phyloP scores from a whole-genome alignment of 257 asterid genomes.

The Nicotiana knightiana region DNA sequence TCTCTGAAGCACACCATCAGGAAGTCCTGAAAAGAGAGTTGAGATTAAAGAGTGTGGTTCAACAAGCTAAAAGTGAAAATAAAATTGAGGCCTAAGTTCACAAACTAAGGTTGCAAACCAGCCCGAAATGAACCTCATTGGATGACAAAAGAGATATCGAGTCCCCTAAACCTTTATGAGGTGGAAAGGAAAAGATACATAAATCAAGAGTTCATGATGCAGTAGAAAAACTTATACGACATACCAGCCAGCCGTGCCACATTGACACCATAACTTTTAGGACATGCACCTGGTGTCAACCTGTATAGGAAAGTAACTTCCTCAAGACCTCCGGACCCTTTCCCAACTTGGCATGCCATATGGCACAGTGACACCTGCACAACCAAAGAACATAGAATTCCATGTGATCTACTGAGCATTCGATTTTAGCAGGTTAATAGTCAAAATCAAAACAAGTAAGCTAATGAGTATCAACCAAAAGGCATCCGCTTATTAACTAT shows the following conservation, averaged over 20 bases:
- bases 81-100: background rate
- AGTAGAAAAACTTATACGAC: background rate
- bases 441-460: background rate
- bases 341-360: constrained; percentile 86
- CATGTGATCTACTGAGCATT: background rate
- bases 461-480: background rate
- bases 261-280: constrained; percentile 94
- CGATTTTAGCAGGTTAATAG: background rate
- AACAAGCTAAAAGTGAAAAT: background rate
- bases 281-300: constrained; percentile 86
- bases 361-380: constrained; percentile 78
- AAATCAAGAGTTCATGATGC: background rate
- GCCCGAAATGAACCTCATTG: background rate
- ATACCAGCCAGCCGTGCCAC: constrained; percentile 94
- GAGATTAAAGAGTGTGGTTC: background rate
- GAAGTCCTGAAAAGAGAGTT: constrained; percentile 57
- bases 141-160: background rate
- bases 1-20: constrained; percentile 59
- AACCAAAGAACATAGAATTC: background rate
- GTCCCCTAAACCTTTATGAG: background rate
- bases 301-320: constrained; percentile 91
- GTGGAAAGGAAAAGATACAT: background rate
- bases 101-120: background rate
- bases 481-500: background rate
- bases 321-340: constrained; percentile 63